Evolutionary conservation across 257 asterid genomes (phyloP).

Genomic region (Voacanga thouarsii): DNA sequence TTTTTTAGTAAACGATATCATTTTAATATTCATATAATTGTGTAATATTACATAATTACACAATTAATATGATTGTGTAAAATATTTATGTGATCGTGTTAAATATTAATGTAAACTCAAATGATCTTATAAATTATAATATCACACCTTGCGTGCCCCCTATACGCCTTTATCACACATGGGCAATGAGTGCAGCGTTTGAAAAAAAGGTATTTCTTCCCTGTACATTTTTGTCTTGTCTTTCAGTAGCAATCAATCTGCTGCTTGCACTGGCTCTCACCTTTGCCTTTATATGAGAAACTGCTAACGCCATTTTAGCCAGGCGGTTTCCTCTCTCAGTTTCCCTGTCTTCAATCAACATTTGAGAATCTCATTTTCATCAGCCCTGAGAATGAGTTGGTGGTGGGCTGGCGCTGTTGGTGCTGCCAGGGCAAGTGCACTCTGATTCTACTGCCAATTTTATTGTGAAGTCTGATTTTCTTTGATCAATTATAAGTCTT

Average conservation of each 20-base stretch:
- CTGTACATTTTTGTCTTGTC: not conserved
- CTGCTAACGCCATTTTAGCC: not conserved
- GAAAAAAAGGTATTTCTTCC: not conserved
- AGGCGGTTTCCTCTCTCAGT: not conserved
- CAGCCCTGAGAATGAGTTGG: conserved; percentile 56
- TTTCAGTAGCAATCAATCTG: not conserved
- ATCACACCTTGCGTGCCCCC: too few relatives aligned
- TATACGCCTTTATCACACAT: too few relatives aligned
- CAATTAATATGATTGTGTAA: too few relatives aligned
- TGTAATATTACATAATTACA: too few relatives aligned
- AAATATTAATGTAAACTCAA: too few relatives aligned
- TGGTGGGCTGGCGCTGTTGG: conserved; percentile 89
- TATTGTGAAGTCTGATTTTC: not conserved
- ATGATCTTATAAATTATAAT: too few relatives aligned
- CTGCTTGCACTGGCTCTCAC: not conserved
- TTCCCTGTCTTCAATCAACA: not conserved
- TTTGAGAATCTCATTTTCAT: not conserved
- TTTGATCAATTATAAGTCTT: not conserved
- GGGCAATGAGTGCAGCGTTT: too few relatives aligned
- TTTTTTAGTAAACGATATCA: too few relatives aligned
- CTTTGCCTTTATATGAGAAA: conserved; percentile 2
- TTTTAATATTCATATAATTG: too few relatives aligned
- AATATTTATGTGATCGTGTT: too few relatives aligned
- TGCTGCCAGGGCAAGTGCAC: conserved; percentile 60
- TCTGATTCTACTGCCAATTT: not conserved